Percentiles rank a stretch among this genome's conserved stretches.
phyloP scores from a whole-genome alignment of 2,329 filamentous ascomycete species.

The Pestalotiopsis sp. region DNA sequence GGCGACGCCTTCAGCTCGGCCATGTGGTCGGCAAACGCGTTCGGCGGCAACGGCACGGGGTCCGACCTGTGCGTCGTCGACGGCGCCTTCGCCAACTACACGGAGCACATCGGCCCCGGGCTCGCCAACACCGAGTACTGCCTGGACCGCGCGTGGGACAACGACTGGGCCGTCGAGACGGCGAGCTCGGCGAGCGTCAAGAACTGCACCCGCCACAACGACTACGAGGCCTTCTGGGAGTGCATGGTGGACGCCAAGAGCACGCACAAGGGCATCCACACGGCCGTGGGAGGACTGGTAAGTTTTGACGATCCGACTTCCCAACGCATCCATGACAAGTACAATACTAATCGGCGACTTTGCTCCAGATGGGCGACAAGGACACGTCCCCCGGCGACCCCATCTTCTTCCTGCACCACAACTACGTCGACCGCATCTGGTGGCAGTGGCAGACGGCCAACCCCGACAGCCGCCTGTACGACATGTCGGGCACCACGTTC shows the following conservation, averaged over 20 bases:
- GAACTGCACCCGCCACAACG: slow-evolving; percentile 1
- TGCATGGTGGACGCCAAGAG: neutral
- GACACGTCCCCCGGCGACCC: slow-evolving; percentile 15
- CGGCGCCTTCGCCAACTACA: slow-evolving; percentile 37
- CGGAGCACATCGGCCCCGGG: slow-evolving; percentile 30
- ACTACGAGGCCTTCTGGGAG: neutral
- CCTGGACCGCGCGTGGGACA: slow-evolving; percentile 20
- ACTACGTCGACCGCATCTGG: slow-evolving; percentile 27
- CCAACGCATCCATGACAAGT: too few species aligned
- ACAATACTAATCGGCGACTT: neutral
- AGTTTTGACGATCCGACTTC: neutral
- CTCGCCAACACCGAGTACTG: slow-evolving; percentile 23
- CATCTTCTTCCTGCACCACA: slow-evolving; percentile 30
- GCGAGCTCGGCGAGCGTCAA: neutral
- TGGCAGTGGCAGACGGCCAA: slow-evolving; percentile 27
- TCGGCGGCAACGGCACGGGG: slow-evolving; percentile 33
- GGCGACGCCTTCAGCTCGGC: slow-evolving; percentile 26
- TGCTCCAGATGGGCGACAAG: slow-evolving; percentile 1
- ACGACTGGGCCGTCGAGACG: neutral
- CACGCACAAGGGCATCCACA: slow-evolving; percentile 6
- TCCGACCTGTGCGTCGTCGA: slow-evolving; percentile 30
- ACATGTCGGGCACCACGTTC: slow-evolving; percentile 10
- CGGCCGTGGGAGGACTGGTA: slow-evolving; percentile 2
- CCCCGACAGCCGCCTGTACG: slow-evolving; percentile 20
- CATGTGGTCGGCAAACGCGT: slow-evolving; percentile 31